Conservation (phyloP, 108 stramenopile genomes). For the Skeletonema grethae region DNA sequence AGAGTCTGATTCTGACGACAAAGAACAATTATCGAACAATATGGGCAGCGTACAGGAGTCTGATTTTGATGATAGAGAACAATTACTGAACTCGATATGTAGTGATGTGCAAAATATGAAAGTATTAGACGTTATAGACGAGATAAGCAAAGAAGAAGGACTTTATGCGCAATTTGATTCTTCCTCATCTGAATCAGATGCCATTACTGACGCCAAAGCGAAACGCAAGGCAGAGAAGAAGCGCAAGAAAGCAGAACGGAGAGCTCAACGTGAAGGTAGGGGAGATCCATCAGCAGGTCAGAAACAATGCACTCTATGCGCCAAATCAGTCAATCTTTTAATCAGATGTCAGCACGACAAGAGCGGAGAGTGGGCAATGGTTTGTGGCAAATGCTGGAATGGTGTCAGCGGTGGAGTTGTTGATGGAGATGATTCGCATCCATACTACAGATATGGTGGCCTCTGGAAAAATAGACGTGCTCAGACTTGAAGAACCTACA, state of each 20-base stretch:
- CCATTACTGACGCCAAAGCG: slow-evolving; percentile 35
- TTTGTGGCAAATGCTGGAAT: slow-evolving; percentile 88
- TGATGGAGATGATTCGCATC: slow-evolving; percentile 84
- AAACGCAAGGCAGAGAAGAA: slow-evolving; percentile 70
- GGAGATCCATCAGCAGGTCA: slow-evolving; percentile 64
- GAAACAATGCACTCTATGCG: slow-evolving; percentile 71
- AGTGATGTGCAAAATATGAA: background rate
- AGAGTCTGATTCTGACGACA: background rate
- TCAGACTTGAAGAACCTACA: background rate
- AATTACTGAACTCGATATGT: background rate
- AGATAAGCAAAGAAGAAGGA: background rate
- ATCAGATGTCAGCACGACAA: slow-evolving; percentile 70
- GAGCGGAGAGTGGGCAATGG: slow-evolving; percentile 70
- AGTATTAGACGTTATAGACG: background rate
- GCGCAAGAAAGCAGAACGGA: slow-evolving; percentile 61
- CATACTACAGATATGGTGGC: slow-evolving; percentile 86
- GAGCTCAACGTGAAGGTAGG: slow-evolving; percentile 66
- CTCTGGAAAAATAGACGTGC: slow-evolving; percentile 83
- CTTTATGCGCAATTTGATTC: slow-evolving; percentile 11
- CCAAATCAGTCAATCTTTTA: slow-evolving; percentile 60
- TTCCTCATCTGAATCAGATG: slow-evolving; percentile 11
- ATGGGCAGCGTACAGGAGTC: background rate
- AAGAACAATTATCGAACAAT: background rate
- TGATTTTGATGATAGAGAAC: background rate
- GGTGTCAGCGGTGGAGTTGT: slow-evolving; percentile 81